These are phyloP conservation scores for Tolypocladium sp. DNA, from an alignment of 2,329 filamentous ascomycete species.

Conservation along the genomic window DNA sequence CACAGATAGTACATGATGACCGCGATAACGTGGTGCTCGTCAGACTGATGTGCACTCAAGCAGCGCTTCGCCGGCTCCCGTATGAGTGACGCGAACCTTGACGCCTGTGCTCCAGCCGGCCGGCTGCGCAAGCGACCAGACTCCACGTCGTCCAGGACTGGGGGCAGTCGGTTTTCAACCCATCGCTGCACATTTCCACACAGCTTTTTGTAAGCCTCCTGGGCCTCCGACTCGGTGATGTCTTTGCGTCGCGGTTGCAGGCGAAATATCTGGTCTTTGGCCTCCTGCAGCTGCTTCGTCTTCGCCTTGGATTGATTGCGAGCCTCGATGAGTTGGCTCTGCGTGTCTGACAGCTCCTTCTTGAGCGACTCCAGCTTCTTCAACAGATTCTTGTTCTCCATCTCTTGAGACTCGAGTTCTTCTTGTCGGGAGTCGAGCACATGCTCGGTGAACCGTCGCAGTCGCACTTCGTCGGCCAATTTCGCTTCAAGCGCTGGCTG, in stretches of 20 bases:
- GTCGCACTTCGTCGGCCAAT: conserved; percentile 19
- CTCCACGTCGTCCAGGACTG: conserved; percentile 21
- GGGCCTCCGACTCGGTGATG: conserved; percentile 25
- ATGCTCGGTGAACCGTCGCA: conserved; percentile 25
- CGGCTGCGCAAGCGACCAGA: conserved; percentile 13
- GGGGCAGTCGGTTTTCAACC: conserved; percentile 23
- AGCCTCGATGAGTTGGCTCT: conserved; percentile 20
- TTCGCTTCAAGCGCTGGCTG: conserved; percentile 12
- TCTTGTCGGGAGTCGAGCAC: conserved; percentile 26
- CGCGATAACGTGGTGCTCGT: conserved; percentile 25
- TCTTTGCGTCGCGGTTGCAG: conserved; percentile 23
- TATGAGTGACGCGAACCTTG: conserved; percentile 21
- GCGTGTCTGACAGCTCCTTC: conserved; percentile 18
- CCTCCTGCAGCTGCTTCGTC: conserved; percentile 18
- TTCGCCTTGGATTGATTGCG: conserved; percentile 15
- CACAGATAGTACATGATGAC: conserved; percentile 28
- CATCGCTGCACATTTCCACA: conserved; percentile 24
- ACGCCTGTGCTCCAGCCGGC: conserved; percentile 15
- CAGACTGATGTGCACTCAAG: conserved; percentile 18
- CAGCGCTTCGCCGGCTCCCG: conserved; percentile 24
- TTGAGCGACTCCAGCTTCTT: conserved; percentile 19
- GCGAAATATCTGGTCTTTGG: conserved; percentile 21
- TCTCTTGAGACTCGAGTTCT: conserved; percentile 22
- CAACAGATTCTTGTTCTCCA: conserved; percentile 16
- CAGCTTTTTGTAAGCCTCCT: conserved; percentile 21